Base-by-base conservation (phyloP, 176 grass and related monocot species). In the Raddia guianensis region DNA sequence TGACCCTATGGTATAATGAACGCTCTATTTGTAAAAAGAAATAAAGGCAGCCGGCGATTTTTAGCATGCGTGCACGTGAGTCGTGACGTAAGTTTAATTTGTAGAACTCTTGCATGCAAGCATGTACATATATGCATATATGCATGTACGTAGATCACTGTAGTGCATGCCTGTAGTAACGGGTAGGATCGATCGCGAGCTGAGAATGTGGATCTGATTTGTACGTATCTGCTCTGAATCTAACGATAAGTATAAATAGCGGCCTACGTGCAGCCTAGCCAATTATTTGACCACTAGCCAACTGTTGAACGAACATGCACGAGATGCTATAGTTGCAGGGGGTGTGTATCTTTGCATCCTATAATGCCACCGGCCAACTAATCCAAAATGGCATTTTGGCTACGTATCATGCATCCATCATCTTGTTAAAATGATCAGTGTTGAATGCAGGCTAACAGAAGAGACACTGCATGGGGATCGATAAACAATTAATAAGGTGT, bases 231-330 rank as follows among this genome's bases (percentile, higher is more conserved):
- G 49, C 1, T 37, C 57, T 53, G 75, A 67, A 84, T 66, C 73
- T 49, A 33, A 21, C 15, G 65, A 59, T 71, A 54, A 50, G 68
- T 71, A n/a, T 45, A 61, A 43, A 74, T 44, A 88, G 81, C 68
- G 44, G 19, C 75, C 75, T 74, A 80, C 35, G 68, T 62, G 45
- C 34, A 74, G 35, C 53, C 61, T 74, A 73, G 60, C 5, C 15
- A 67, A 78, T 84, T 79, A 74, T 73, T 78, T 10, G n/a, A 18
- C 19, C 75, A 68, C n/a, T 73, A 79, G 75, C 61, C 6, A 43
- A 84, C 62, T 88, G 53, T 69, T 84, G 75, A 74, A 1, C 34
- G 32, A 79, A 80, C 81, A 33, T 88, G 69, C 86, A 27, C 46
- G 21, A 34, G 12, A 55, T 3, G 63, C 53, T 8, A 15, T 3